Percentiles rank a stretch among this genome's conserved stretches.
These are phyloP conservation scores for Adansonia grandidieri DNA, from an alignment of 441 rosid genomes.

Conservation along the genomic window DNA sequence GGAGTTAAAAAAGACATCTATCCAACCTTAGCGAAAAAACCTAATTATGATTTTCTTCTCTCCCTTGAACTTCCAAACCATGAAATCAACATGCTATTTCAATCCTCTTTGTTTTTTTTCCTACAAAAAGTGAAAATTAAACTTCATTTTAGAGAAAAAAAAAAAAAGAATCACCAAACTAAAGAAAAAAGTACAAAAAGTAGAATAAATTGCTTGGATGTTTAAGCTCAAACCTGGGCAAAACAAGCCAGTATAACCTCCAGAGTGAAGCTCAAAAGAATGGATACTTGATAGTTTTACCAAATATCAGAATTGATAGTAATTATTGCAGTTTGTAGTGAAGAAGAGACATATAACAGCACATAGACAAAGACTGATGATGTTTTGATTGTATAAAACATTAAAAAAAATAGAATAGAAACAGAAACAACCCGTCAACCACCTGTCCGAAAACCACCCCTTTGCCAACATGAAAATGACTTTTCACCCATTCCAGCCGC, in stretches of 20 bases:
- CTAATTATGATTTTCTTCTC: constrained; percentile 6
- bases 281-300: constrained; percentile 24
- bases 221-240: constrained; percentile 14
- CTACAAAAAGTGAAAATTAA: background rate
- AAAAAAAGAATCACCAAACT: background rate
- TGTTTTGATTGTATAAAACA: constrained; percentile 23
- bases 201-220: too few species aligned
- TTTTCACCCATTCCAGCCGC: constrained; percentile 59
- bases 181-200: too few species aligned
- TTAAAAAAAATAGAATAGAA: constrained; percentile 19
- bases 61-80: background rate
- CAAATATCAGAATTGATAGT: too few species aligned
- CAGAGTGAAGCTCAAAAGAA: constrained; percentile 25
- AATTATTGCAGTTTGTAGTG: background rate
- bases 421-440: constrained; percentile 43
- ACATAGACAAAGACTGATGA: constrained; percentile 33
- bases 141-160: background rate
- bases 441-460: constrained; percentile 60
- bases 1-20: constrained; percentile 5
- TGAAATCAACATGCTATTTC: background rate
- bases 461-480: constrained; percentile 67
- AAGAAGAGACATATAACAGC: constrained; percentile 26
- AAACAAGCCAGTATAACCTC: constrained; percentile 5
- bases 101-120: background rate
- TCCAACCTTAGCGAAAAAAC: constrained; percentile 4